These are phyloP conservation scores for Phytomonas sp. DNA, from an alignment of 208 protist species.

Conservation along the genomic window DNA sequence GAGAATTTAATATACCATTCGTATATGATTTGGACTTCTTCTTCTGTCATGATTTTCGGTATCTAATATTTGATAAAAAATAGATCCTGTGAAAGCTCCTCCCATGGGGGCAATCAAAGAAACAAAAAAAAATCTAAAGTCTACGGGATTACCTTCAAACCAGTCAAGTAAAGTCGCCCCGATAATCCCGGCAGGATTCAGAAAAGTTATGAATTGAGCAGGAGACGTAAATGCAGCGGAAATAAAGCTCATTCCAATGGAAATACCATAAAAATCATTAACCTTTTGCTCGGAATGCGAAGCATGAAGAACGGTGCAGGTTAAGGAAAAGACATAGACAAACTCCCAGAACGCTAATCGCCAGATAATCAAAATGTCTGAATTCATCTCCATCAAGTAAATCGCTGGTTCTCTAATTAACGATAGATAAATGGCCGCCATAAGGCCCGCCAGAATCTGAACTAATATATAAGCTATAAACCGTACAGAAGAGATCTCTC, in stretches of 20 bases:
- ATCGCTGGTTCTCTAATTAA: conserved; percentile 75
- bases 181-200: conserved; percentile 77
- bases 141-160: conserved; percentile 59
- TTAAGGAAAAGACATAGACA: conserved; percentile 77
- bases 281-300: conserved; percentile 73
- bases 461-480: conserved; percentile 57
- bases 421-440: conserved; percentile 59
- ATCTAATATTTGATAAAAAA: conserved; percentile 77
- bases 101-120: conserved; percentile 83
- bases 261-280: conserved; percentile 82
- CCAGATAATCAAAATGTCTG: conserved; percentile 40
- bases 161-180: conserved; percentile 64
- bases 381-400: conserved; percentile 32
- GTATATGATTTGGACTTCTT: neutral
- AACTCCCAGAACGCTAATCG: conserved; percentile 63
- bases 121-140: conserved; percentile 66
- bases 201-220: conserved; percentile 53
- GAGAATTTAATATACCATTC: conserved; percentile 3
- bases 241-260: conserved; percentile 62
- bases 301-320: conserved; percentile 72
- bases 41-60: conserved; percentile 38
- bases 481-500: conserved; percentile 59
- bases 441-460: conserved; percentile 70
- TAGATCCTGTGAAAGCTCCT: conserved; percentile 69
- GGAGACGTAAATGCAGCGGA: conserved; percentile 64